A percentile compares a stretch with the other conserved stretches of the same genome.
These are phyloP conservation scores for Trametes cinnabarina DNA, from an alignment of 768 basidiomycete genomes.

Conservation along the genomic window DNA sequence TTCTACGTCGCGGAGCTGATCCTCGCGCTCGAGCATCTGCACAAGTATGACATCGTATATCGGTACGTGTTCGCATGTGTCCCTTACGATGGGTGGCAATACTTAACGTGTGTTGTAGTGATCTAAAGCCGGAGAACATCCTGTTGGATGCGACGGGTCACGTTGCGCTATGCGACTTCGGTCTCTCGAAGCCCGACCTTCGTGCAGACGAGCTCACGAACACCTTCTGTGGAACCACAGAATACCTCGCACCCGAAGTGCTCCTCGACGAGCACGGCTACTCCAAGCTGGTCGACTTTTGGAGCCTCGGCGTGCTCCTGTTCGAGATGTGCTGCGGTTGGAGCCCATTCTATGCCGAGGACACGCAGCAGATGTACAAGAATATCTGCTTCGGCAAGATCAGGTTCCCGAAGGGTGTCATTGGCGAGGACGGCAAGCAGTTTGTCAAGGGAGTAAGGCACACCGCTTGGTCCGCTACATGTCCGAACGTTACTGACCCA, in stretches of 20 bases:
- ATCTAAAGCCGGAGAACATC: conserved; percentile 98
- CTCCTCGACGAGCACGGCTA: conserved; percentile 97
- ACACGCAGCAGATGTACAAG: conserved; percentile 99
- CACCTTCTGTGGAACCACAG: conserved; percentile 98
- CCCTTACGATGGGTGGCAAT: not conserved
- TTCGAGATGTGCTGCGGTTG: conserved; percentile 99
- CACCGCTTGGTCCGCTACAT: conserved; percentile 24
- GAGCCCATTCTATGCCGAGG: conserved; percentile 99
- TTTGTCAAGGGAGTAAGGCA: conserved; percentile 98
- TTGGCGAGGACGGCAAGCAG: conserved; percentile 96
- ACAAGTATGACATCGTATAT: conserved; percentile 95
- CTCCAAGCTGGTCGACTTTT: conserved; percentile 98
- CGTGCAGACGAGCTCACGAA: conserved; percentile 95
- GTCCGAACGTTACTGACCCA: conserved; percentile 7
- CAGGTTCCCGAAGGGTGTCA: conserved; percentile 94
- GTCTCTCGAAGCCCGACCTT: conserved; percentile 93
- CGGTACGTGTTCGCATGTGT: conserved; percentile 50
- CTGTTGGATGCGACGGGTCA: conserved; percentile 97
- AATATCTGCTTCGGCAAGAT: conserved; percentile 99
- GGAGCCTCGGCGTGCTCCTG: conserved; percentile 91
- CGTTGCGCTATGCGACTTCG: conserved; percentile 97
- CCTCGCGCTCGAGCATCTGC: conserved; percentile 92
- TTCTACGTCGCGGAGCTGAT: conserved; percentile 98
- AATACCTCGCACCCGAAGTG: conserved; percentile 98
- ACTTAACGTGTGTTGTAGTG: conserved; percentile 42